Base-by-base conservation (phyloP, 2,329 filamentous ascomycete species). In the Massarina eburnea region DNA sequence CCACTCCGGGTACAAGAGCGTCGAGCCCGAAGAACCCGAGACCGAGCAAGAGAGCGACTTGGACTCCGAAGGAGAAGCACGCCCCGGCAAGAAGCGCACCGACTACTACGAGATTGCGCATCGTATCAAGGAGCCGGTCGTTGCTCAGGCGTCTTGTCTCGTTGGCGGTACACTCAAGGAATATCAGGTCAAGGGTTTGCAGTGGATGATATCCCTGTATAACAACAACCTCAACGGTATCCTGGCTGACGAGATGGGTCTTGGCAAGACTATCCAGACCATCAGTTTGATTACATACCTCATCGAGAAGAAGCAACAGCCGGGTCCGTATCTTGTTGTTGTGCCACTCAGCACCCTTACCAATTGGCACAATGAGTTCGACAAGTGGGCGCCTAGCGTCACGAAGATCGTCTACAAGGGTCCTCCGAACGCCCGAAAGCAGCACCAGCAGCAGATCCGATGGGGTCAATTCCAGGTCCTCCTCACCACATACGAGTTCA, bases 151-250 rank as follows among this genome's bases (percentile, higher is more conserved):
- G 6, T 73, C 74, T 42, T 95, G 95, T 34, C 80, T 99, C 49
- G 90, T 97, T 52, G 94, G 94, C 67, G 94, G 94, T 66, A 88
- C 79, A 9, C 79, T 99, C 57, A 99, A 99, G 72, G 94, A 99
- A 70, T 99, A 99, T 73, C 94, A 99, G 74, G 59, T 99, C 73
- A 97, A 96, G 83, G 94, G 94, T 80, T 77, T 99, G 38, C 92
- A 99, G 71, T 99, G 94, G 94, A 99, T 99, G 94, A 86, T 99
- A 50, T 99, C 94, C 12, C 80, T 99, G 12, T 99, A 97, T 81
- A 99, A 99, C 84, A 99, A 99, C 79, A 99, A 96, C 73, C 82
- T 99, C 56, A 99, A 99, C 71, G 94, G 94, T 81, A 97, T 99
- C 57, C 78, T 99, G 61, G 94, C 94, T 48, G 94, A 99, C 64